These are phyloP conservation scores for Brassica napus DNA, from an alignment of 345 rosid genomes.

Conservation along the genomic window Da-Ae NC_063440.1:17406501-17407000, in stretches of 20 bases:
- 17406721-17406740: background rate
- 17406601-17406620: constrained; percentile 33
- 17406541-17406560: constrained; percentile 29
- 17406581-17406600: constrained; percentile 40
- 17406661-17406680: constrained; percentile 24
- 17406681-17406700: constrained; percentile 23
- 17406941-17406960: background rate
- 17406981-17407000: constrained; percentile 10
- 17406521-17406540: background rate
- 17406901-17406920: constrained; percentile 1
- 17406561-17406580: constrained; percentile 29
- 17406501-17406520: constrained; percentile 21
- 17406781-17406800: constrained; percentile 39
- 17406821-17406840: constrained; percentile 38
- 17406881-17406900: background rate
- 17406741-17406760: background rate
- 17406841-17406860: constrained; percentile 34
- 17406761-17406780: constrained; percentile 29
- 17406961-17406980: constrained; percentile 1
- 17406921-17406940: background rate
- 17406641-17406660: constrained; percentile 27
- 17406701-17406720: constrained; percentile 30
- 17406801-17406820: constrained; percentile 29
- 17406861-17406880: constrained; percentile 10
- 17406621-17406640: constrained; percentile 26